A percentile compares a stretch with the other conserved stretches of the same genome.
Conservation (phyloP, 441 rosid genomes). For the Breynia disticha region DNA sequence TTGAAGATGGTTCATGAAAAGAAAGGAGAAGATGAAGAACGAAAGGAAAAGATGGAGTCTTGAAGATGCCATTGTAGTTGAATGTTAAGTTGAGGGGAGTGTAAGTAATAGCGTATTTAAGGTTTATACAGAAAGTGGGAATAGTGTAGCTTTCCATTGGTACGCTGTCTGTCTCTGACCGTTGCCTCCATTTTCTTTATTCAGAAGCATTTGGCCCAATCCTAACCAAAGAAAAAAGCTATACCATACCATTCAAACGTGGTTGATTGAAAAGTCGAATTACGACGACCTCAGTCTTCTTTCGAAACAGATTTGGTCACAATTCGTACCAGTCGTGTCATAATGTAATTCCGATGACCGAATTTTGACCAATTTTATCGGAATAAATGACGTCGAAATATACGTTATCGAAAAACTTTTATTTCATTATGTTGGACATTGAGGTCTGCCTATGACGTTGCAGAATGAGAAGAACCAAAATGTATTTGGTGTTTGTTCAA, state of each 20-base stretch:
- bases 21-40: slow-evolving; percentile 19
- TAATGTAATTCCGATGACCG: no score
- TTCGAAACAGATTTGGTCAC: no score
- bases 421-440: no score
- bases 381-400: no score
- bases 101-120: neutral
- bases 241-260: neutral
- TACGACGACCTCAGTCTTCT: no score
- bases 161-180: neutral
- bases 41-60: slow-evolving; percentile 17
- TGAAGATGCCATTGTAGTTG: slow-evolving; percentile 26
- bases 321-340: no score
- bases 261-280: neutral
- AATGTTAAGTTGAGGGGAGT: slow-evolving; percentile 2
- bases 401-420: no score
- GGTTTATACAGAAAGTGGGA: slow-evolving; percentile 5
- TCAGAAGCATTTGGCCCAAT: neutral
- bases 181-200: slow-evolving; percentile 10
- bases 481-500: no score
- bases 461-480: no score
- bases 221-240: neutral
- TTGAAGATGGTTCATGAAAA: slow-evolving; percentile 17
- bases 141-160: slow-evolving; percentile 12
- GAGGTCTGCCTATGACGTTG: no score
- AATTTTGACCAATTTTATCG: no score